Evolutionary conservation across 441 rosid species (phyloP).

Genomic region (Euphorbia corollata): DNA sequence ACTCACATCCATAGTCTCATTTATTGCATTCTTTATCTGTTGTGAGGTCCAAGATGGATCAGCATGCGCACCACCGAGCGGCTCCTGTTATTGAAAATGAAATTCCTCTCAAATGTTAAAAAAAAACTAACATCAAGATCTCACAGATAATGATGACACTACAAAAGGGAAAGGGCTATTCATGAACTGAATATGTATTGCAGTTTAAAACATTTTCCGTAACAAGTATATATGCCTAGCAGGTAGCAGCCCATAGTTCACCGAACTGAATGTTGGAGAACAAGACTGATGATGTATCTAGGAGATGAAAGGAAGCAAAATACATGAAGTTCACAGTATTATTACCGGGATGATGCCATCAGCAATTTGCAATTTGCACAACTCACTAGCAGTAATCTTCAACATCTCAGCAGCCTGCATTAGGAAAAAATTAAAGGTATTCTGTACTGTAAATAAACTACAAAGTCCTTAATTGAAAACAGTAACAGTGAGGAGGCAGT

Average conservation of each 20-base stretch:
- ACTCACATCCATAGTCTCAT: conserved; percentile 63
- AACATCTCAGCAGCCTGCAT: conserved; percentile 84
- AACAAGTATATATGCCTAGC: conserved; percentile 6
- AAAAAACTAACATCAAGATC: conserved; percentile 15
- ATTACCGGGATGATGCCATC: conserved; percentile 85
- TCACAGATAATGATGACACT: conserved; percentile 12
- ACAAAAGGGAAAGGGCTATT: not conserved
- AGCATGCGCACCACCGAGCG: conserved; percentile 89
- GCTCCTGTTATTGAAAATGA: conserved; percentile 45
- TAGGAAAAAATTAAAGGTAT: conserved; percentile 5
- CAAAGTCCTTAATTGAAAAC: conserved; percentile 11
- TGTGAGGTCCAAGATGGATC: conserved; percentile 74
- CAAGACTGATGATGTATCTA: not conserved
- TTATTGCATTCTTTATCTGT: conserved; percentile 65
- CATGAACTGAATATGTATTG: conserved; percentile 5
- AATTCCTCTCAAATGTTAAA: conserved; percentile 15
- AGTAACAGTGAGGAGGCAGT: conserved; percentile 14
- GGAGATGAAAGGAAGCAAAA: conserved; percentile 4
- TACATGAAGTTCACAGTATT: conserved; percentile 11
- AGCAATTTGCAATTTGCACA: conserved; percentile 59
- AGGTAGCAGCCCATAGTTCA: not conserved
- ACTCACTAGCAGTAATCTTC: conserved; percentile 66
- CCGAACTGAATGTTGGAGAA: not conserved
- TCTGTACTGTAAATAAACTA: conserved; percentile 10
- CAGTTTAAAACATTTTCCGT: not conserved